Evolutionary conservation across 306 rosid genomes (phyloP).

Genomic region (Benincasa hispida): DNA sequence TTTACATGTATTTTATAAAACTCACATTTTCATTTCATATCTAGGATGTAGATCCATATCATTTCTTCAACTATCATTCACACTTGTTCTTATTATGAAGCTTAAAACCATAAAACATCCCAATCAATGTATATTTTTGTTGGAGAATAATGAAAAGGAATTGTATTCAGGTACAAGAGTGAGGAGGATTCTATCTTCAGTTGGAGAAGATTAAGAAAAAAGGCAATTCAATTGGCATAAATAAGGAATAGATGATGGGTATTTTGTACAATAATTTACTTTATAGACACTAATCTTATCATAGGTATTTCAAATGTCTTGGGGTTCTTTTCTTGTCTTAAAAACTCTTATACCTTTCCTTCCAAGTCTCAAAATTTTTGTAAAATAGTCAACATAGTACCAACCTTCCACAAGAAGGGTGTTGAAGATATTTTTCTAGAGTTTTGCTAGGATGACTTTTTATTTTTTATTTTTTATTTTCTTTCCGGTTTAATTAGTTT

Average conservation of each 20-base stretch:
- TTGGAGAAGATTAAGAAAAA: background rate
- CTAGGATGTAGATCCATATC: background rate
- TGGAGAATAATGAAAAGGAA: background rate
- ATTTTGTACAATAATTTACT: background rate
- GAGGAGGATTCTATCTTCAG: background rate
- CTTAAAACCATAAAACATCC: background rate
- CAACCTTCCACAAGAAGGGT: background rate
- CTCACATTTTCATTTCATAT: background rate
- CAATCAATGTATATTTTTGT: background rate
- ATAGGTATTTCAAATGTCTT: background rate
- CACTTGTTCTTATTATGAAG: background rate
- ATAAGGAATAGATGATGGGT: background rate
- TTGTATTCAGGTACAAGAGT: background rate
- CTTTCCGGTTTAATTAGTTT: too few relatives aligned
- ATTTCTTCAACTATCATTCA: background rate
- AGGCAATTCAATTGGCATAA: background rate
- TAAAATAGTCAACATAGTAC: background rate
- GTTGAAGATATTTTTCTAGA: background rate
- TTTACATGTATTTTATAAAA: background rate
- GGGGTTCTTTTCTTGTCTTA: conserved; percentile 1
- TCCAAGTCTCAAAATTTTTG: background rate
- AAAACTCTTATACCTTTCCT: background rate
- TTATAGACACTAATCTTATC: background rate
- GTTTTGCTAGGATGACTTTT: background rate
- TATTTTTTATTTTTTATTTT: too few relatives aligned